Conservation (phyloP, 2,329 filamentous ascomycete species). For the Coniochaeta hoffmannii region DNA sequence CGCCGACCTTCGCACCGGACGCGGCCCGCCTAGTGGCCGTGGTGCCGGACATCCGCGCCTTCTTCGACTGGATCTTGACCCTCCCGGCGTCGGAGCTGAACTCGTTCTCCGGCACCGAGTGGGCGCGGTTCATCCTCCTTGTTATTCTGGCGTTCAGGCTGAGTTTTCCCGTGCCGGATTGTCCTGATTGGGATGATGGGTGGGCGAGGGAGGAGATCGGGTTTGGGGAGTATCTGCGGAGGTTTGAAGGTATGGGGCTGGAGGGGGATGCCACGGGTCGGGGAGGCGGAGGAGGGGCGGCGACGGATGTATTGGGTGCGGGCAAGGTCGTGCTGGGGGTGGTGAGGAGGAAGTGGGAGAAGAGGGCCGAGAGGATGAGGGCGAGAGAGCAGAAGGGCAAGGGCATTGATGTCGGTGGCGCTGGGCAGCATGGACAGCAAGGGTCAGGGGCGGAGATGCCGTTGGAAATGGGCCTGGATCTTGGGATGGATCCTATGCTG, state of each 20-base stretch:
- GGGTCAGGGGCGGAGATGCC: background rate
- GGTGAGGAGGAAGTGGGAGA: constrained; percentile 37
- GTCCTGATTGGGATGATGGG: constrained; percentile 27
- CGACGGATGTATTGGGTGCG: constrained; percentile 35
- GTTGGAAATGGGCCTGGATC: background rate
- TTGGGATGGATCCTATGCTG: constrained; percentile 3
- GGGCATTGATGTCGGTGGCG: constrained; percentile 1
- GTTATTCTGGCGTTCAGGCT: constrained; percentile 37
- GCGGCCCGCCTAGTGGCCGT: constrained; percentile 10
- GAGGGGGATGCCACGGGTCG: background rate
- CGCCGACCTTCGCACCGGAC: constrained; percentile 11
- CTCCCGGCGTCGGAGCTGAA: constrained; percentile 20
- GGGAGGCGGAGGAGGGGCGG: too few species aligned
- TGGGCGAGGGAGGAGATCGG: constrained; percentile 31
- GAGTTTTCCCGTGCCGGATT: constrained; percentile 34
- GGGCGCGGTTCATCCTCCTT: constrained; percentile 31
- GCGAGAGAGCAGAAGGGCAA: constrained; percentile 1
- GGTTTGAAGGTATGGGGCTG: constrained; percentile 15
- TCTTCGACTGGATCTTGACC: constrained; percentile 19
- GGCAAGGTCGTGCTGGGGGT: constrained; percentile 37
- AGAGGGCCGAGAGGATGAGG: constrained; percentile 27
- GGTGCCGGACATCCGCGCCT: constrained; percentile 12
- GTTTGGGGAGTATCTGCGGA: constrained; percentile 30
- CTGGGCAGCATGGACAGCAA: constrained; percentile 1
- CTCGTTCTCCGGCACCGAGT: constrained; percentile 33